These are phyloP conservation scores for Butyriboletus loyo DNA, from an alignment of 768 basidiomycete genomes.

Conservation along the genomic window DNA sequence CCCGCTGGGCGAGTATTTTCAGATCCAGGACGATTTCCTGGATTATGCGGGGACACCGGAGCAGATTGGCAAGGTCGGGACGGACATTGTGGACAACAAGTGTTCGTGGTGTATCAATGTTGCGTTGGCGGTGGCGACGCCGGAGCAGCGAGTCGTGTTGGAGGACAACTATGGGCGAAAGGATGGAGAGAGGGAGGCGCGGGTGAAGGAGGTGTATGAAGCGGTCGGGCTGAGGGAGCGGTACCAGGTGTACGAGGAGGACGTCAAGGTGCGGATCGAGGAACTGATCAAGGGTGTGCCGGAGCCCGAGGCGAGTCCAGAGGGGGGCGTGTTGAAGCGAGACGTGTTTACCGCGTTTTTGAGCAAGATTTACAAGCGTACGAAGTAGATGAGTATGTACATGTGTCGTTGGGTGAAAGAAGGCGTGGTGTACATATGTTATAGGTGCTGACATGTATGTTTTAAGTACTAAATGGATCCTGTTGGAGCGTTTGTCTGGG, in stretches of 20 bases:
- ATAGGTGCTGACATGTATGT: no score
- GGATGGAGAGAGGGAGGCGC: slow-evolving; percentile 43
- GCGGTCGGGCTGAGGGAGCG: slow-evolving; percentile 58
- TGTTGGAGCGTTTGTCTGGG: no score
- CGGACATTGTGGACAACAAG: slow-evolving; percentile 98
- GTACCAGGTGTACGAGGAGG: slow-evolving; percentile 80
- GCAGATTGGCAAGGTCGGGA: slow-evolving; percentile 94
- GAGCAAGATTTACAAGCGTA: slow-evolving; percentile 76
- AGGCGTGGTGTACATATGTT: no score
- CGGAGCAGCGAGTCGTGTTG: slow-evolving; percentile 56
- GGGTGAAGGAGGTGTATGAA: slow-evolving; percentile 71
- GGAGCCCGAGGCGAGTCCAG: slow-evolving; percentile 43
- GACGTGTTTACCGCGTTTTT: slow-evolving; percentile 86
- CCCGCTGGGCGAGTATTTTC: slow-evolving; percentile 97
- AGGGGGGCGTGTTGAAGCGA: slow-evolving; percentile 47
- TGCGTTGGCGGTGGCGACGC: slow-evolving; percentile 59
- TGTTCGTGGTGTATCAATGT: slow-evolving; percentile 96
- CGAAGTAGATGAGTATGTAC: slow-evolving; percentile 39
- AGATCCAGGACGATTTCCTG: slow-evolving; percentile 96
- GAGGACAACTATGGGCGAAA: slow-evolving; percentile 69
- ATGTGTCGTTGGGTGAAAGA: no score
- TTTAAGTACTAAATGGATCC: no score
- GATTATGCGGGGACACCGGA: slow-evolving; percentile 90
- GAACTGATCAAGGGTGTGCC: slow-evolving; percentile 70
- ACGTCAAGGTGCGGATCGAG: slow-evolving; percentile 62